A percentile compares a stretch with the other conserved stretches of the same genome.
Conservation (phyloP, 2,329 filamentous ascomycete species). For the Saccharata proteae region DNA sequence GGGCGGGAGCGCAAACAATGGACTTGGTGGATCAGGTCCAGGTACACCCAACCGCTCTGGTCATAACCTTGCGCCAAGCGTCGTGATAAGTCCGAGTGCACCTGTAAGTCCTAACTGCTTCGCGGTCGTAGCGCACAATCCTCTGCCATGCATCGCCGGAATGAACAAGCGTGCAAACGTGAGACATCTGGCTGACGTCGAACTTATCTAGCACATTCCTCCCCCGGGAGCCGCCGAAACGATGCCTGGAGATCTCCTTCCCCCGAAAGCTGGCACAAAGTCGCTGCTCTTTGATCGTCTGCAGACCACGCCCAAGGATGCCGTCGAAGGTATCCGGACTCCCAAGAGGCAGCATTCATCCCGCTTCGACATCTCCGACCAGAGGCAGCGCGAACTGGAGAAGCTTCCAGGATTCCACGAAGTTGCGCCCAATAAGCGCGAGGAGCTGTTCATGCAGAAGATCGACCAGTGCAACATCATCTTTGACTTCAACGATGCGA, state of each 20-base stretch:
- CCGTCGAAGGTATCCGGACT: slow-evolving; percentile 87
- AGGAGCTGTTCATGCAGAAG: slow-evolving; percentile 99
- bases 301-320: slow-evolving; percentile 89
- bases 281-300: slow-evolving; percentile 78
- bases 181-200: slow-evolving; percentile 11
- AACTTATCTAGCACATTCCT: slow-evolving; percentile 59
- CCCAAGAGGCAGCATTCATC: slow-evolving; percentile 96
- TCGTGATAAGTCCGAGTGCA: slow-evolving; percentile 88
- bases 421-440: slow-evolving; percentile 83
- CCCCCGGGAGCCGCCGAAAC: slow-evolving; percentile 90
- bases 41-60: slow-evolving; percentile 53
- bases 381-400: slow-evolving; percentile 77
- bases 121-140: not conserved
- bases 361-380: slow-evolving; percentile 92
- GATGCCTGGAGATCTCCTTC: slow-evolving; percentile 93
- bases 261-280: slow-evolving; percentile 84
- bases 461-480: slow-evolving; percentile 99
- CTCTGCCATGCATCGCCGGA: too few relatives aligned
- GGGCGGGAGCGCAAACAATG: slow-evolving; percentile 6
- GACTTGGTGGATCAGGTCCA: slow-evolving; percentile 24
- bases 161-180: slow-evolving; percentile 3
- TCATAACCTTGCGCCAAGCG: slow-evolving; percentile 61
- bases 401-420: slow-evolving; percentile 97
- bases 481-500: slow-evolving; percentile 98
- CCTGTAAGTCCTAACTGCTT: slow-evolving; percentile 34